Evolutionary conservation across 2,329 filamentous ascomycete species (phyloP), one percentile per base, ranked within the genome.

Genomic region (Aspergillus arachidicola): DNA sequence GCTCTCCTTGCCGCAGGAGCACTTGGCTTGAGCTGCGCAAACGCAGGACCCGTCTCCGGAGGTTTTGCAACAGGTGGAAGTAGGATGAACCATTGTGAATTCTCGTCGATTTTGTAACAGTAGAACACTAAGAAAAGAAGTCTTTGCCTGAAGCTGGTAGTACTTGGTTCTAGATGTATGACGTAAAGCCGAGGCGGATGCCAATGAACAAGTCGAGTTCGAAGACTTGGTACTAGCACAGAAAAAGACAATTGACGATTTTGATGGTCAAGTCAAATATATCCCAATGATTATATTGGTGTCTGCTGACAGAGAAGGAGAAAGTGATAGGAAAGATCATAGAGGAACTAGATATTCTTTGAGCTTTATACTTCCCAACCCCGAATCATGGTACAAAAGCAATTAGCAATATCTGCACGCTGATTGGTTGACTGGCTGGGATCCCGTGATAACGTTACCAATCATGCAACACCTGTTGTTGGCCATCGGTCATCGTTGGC

Each of bases 1-100:
- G 4, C 89, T 87, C 76, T 95, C 86, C 83, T 97, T 89, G 75
- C 94, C 94, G 78, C 94, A 98, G 19, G 92, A 96, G 87, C 93
- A 97, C 65, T 80, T 87, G 66, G 86, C 85, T 71, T 87, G 84
- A 59, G 82, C 79, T 45, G 85, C 84, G 71, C 85, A 87, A 69
- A 84, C 83, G 71, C 87, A 89, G 72, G 81, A 78, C 71, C 80
- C 81, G 67, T 82, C 72, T 26, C 70, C 81, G 71, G 84, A 81
- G 70, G 84, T 84, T 77, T 84, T 84, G 78, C 87, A 89, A 85
- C 87, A 89, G 71, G 83, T 85, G 5, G 73, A 73, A 59, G 73
- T 72, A 61, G 84, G 84, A 69, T 83, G 75, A 62, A 81, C 75
- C 79, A 82, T 82, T 68, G 76, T 80, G 68, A 19, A 28, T 48